Percentiles rank a stretch among this genome's conserved stretches.
These are phyloP conservation scores for Claviceps sp. DNA, from an alignment of 2,329 filamentous ascomycete species.

Conservation along the genomic window DNA sequence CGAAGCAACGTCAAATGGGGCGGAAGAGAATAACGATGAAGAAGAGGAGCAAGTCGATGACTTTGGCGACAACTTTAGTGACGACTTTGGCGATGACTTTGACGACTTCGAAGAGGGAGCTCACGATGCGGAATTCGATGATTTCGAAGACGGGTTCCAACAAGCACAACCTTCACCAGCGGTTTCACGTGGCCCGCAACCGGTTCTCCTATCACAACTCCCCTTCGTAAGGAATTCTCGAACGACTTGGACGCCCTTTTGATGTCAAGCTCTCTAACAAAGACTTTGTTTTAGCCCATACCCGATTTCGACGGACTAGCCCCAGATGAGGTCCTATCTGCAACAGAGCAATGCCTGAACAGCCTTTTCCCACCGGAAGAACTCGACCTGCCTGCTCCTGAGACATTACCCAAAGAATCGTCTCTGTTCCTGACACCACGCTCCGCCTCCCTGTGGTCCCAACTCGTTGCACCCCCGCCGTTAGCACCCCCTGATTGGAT, in stretches of 20 bases:
- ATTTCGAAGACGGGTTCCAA: slow-evolving; percentile 63
- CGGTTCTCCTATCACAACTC: slow-evolving; percentile 24
- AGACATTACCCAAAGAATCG: slow-evolving; percentile 38
- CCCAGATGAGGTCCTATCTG: slow-evolving; percentile 44
- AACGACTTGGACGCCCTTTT: not conserved
- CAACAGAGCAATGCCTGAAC: slow-evolving; percentile 53
- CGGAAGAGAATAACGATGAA: not conserved
- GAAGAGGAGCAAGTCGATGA: not conserved
- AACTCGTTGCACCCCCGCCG: slow-evolving; percentile 86
- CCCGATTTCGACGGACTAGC: slow-evolving; percentile 53
- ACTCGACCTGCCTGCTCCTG: slow-evolving; percentile 36
- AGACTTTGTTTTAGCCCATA: slow-evolving; percentile 37
- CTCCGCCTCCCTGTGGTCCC: slow-evolving; percentile 86
- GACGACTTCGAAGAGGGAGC: slow-evolving; percentile 50
- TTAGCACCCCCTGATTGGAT: slow-evolving; percentile 97
- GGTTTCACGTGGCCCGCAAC: slow-evolving; percentile 18
- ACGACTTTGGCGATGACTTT: slow-evolving; percentile 28
- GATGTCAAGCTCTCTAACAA: slow-evolving; percentile 9
- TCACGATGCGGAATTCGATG: slow-evolving; percentile 45
- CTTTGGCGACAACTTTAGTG: slow-evolving; percentile 28
- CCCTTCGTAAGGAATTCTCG: slow-evolving; percentile 27
- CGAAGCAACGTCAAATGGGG: not conserved
- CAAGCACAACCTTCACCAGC: slow-evolving; percentile 25
- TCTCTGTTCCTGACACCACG: slow-evolving; percentile 72
- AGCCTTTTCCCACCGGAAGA: slow-evolving; percentile 49